Percentiles rank a stretch among this genome's conserved stretches.
Conservation (phyloP, 306 rosid species). For the Vicia sativa region DNA sequence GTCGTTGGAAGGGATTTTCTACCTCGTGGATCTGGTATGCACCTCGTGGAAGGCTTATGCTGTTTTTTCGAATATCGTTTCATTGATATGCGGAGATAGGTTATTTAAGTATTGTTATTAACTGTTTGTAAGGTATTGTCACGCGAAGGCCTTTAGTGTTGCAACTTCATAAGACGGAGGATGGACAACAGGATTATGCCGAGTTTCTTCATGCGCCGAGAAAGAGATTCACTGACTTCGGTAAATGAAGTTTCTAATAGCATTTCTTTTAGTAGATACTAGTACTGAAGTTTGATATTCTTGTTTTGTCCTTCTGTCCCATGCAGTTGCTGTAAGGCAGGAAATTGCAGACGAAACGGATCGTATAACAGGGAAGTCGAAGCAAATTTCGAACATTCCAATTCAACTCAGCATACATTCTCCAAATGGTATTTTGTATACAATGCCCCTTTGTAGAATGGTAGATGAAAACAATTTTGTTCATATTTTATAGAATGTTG, state of each 20-base stretch:
- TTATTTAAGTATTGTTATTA: constrained; percentile 26
- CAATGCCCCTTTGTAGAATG: constrained; percentile 21
- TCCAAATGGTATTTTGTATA: constrained; percentile 83
- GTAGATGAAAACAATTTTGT: constrained; percentile 7
- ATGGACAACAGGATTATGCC: constrained; percentile 79
- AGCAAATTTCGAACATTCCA: constrained; percentile 88
- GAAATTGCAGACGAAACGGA: constrained; percentile 95
- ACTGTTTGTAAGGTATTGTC: constrained; percentile 70
- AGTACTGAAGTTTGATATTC: background rate
- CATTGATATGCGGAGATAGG: constrained; percentile 4
- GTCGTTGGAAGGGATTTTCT: constrained; percentile 97
- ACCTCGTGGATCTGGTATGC: constrained; percentile 97
- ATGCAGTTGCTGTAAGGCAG: constrained; percentile 84
- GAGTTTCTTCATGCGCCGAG: constrained; percentile 95
- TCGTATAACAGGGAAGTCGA: constrained; percentile 92
- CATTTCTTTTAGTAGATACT: background rate
- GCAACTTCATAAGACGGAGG: constrained; percentile 87
- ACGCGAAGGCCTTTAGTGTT: constrained; percentile 94
- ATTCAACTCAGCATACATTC: constrained; percentile 98
- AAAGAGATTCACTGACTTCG: constrained; percentile 79
- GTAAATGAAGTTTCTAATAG: constrained; percentile 46
- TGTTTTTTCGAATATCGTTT: background rate
- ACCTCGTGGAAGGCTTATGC: background rate
- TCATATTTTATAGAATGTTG: background rate
- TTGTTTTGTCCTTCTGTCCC: constrained; percentile 9